Evolutionary conservation across 176 grass and related monocot species (phyloP), one percentile per base, ranked within the genome.

Genomic region (Aegilops umbellulata): DNA sequence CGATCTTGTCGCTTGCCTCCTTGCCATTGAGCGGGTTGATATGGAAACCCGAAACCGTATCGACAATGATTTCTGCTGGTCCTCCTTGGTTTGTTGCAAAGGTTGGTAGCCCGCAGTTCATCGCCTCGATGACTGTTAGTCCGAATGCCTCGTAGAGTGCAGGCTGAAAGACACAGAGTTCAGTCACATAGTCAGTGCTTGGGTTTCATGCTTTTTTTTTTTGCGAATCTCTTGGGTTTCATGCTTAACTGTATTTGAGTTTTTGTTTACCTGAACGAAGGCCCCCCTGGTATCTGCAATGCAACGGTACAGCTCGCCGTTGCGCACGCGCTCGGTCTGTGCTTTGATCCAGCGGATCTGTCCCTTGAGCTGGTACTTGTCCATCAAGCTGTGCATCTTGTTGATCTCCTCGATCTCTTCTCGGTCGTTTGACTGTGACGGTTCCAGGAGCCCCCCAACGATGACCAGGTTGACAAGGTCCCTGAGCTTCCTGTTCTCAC

Each of bases 381-480:
- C 70, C 10, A 99, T 96, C 85, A 99, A 75, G 66, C 77, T 90
- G 79, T 90, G 92, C 97, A 99, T 99, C 80, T 91, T 99, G 66
- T 99, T 96, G 34, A 99, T 99, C 70, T 99, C 97, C 61, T 89
- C 95, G 24, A 96, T 94, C 92, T 99, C 94, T 61, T 99, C 97
- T 78, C 97, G 89, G 86, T 99, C 97, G 61, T 96, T 99, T 35
- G 97, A 99, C 73, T 93, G 93, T 25, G 85, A 90, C 13, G 97
- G 84, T 63, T 96, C 89, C 84, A 99, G 78, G 34, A 99, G 85
- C 31, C 97, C 97, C 4, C 82, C 97, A 4, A 99, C 97, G 6
- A 96, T 83, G 9, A 89, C 94, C 49, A 99, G 87, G 77, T 99
- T 96, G 62, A 90, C 94, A 16, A 99, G 90, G 72, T 93, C 92